Conservation (phyloP, 352 stramenopile genomes). For the Halophytophthora polymorphica region DNA sequence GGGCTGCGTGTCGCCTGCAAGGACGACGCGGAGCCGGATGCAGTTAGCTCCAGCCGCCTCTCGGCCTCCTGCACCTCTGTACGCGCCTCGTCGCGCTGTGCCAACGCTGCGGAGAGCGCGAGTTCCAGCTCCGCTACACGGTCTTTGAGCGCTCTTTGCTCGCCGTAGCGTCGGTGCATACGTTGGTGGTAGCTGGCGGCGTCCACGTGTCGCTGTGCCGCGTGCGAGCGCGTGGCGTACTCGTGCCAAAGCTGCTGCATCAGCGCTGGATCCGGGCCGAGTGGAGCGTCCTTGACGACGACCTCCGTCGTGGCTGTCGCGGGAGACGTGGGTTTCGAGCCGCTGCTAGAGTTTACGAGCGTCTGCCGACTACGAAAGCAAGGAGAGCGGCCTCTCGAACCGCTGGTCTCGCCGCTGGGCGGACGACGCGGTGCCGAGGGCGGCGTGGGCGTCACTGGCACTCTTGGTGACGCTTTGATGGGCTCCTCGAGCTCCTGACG, state of each 20-base stretch:
- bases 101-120: constrained; percentile 28
- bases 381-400: neutral
- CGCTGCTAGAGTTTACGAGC: constrained; percentile 10
- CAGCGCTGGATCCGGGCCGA: constrained; percentile 30
- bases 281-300: neutral
- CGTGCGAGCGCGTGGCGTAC: constrained; percentile 46
- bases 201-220: constrained; percentile 36
- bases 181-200: constrained; percentile 59
- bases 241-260: constrained; percentile 66
- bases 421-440: constrained; percentile 20
- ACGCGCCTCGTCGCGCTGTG: constrained; percentile 38
- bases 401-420: constrained; percentile 17
- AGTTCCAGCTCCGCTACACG: constrained; percentile 43
- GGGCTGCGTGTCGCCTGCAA: constrained; percentile 9
- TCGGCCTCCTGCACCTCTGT: constrained; percentile 9
- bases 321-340: constrained; percentile 17
- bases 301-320: constrained; percentile 9
- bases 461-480: constrained; percentile 15
- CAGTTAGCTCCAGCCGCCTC: constrained; percentile 15
- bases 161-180: constrained; percentile 71
- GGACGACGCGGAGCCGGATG: constrained; percentile 4
- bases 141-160: constrained; percentile 52
- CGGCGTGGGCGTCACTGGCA: constrained; percentile 19
- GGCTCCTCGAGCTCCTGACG: neutral
- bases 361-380: constrained; percentile 30